Evolutionary conservation across 164 flowering plant species (phyloP).

Genomic region (Chimonanthus praecox): DNA sequence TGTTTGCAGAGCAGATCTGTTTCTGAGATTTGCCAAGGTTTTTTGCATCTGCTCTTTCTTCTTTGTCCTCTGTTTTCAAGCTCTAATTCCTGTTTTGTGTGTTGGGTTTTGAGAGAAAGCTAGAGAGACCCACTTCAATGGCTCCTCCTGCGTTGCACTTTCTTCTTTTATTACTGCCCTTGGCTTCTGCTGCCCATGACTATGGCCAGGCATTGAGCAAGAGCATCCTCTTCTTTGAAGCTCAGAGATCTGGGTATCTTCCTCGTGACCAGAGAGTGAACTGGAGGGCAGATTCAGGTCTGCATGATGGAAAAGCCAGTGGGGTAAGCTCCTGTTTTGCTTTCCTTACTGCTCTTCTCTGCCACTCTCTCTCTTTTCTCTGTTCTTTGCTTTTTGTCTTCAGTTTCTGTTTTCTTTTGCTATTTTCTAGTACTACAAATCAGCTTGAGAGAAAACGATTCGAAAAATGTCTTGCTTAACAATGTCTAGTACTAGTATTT

Average conservation of each 20-base stretch:
- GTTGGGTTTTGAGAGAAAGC: slow-evolving; percentile 26
- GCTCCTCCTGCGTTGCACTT: slow-evolving; percentile 30
- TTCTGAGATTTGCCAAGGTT: not conserved
- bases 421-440: not conserved
- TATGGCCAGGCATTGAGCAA: slow-evolving; percentile 76
- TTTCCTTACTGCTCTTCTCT: not conserved
- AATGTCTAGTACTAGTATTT: not conserved
- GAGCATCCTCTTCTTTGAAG: slow-evolving; percentile 87
- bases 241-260: slow-evolving; percentile 92
- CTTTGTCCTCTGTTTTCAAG: slow-evolving; percentile 6
- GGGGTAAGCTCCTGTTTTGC: slow-evolving; percentile 46
- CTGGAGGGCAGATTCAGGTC: slow-evolving; percentile 86
- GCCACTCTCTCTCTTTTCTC: not conserved
- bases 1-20: not conserved
- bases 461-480: too few relatives aligned
- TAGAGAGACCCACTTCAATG: slow-evolving; percentile 24
- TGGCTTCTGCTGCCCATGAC: slow-evolving; percentile 67
- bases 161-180: slow-evolving; percentile 35
- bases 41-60: not conserved
- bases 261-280: slow-evolving; percentile 72
- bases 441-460: too few relatives aligned
- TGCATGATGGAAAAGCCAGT: slow-evolving; percentile 71
- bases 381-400: not conserved
- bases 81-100: not conserved
- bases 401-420: not conserved